Evolutionary conservation across 2,329 filamentous ascomycete genomes (phyloP).

Genomic region (Cercospora canescens): DNA sequence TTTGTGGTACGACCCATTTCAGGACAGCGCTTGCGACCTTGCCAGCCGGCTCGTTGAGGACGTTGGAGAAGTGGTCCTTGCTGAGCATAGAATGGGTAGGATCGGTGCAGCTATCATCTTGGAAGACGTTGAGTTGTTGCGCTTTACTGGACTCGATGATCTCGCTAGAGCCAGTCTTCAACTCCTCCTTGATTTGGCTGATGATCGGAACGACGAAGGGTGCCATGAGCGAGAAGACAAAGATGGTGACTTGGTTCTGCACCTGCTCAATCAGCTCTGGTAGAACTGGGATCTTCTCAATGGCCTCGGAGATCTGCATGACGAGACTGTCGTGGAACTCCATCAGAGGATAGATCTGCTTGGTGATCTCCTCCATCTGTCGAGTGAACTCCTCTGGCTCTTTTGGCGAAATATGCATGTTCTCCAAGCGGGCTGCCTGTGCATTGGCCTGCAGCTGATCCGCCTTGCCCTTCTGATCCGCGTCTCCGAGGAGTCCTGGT

Average conservation of each 20-base stretch:
- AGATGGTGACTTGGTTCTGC: conserved; percentile 82
- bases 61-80: conserved; percentile 91
- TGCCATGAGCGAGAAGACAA: conserved; percentile 88
- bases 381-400: conserved; percentile 80
- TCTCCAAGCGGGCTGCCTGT: conserved; percentile 71
- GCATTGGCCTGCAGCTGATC: conserved; percentile 79
- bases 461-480: conserved; percentile 72
- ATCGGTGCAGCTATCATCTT: conserved; percentile 72
- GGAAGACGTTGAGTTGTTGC: conserved; percentile 84
- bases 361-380: conserved; percentile 72
- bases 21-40: conserved; percentile 77
- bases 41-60: conserved; percentile 85
- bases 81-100: conserved; percentile 95
- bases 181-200: conserved; percentile 80
- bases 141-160: conserved; percentile 82
- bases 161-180: conserved; percentile 80
- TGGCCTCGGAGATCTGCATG: conserved; percentile 72
- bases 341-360: conserved; percentile 84
- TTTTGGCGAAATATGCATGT: conserved; percentile 71
- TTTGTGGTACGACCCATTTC: conserved; percentile 80
- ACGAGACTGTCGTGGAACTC: conserved; percentile 89
- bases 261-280: conserved; percentile 83
- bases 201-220: conserved; percentile 87
- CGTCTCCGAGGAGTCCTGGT: conserved; percentile 73
- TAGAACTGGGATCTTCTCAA: conserved; percentile 82